Percentiles rank a stretch among this genome's conserved stretches.
Conservation (phyloP, 2,329 filamentous ascomycete species). For the Fusarium chlamydosporum region DNA sequence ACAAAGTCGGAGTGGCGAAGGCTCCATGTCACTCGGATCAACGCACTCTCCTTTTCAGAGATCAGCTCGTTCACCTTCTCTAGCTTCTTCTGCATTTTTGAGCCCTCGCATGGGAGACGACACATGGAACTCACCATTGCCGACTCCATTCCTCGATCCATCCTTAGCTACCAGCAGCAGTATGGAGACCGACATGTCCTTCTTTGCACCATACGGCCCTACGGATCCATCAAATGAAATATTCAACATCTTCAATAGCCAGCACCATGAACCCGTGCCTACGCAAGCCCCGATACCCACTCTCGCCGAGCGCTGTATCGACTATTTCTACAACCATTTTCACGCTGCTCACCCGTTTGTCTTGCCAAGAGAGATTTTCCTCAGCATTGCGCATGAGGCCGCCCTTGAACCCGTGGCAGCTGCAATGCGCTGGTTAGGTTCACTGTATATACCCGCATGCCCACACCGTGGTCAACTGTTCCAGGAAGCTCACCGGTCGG, state of each 20-base stretch:
- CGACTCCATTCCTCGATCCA: conserved; percentile 25
- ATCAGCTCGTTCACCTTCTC: conserved; percentile 48
- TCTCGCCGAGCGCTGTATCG: conserved; percentile 67
- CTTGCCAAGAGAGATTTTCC: conserved; percentile 66
- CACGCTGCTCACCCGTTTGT: conserved; percentile 71
- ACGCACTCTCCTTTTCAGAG: conserved; percentile 53
- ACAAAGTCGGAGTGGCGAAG: conserved; percentile 42
- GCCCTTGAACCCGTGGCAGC: conserved; percentile 65
- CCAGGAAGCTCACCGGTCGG: conserved; percentile 69
- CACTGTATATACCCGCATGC: conserved; percentile 66
- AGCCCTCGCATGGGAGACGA: conserved; percentile 32
- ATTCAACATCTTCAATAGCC: conserved; percentile 35
- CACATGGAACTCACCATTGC: conserved; percentile 44
- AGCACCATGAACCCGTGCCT: conserved; percentile 34
- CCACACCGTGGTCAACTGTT: conserved; percentile 64
- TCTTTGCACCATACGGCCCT: conserved; percentile 34
- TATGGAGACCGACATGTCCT: conserved; percentile 22
- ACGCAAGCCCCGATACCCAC: conserved; percentile 51
- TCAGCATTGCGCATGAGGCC: conserved; percentile 64
- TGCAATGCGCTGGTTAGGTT: conserved; percentile 70
- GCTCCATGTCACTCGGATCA: conserved; percentile 62
- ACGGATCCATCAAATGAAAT: conserved; percentile 48
- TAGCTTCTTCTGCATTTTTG: conserved; percentile 16
- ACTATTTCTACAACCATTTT: conserved; percentile 72
- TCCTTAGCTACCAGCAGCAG: conserved; percentile 16